Percentiles rank a stretch among this genome's conserved stretches.
phyloP scores from a whole-genome alignment of 768 basidiomycete genomes.

The Grammothele lineata region DNA sequence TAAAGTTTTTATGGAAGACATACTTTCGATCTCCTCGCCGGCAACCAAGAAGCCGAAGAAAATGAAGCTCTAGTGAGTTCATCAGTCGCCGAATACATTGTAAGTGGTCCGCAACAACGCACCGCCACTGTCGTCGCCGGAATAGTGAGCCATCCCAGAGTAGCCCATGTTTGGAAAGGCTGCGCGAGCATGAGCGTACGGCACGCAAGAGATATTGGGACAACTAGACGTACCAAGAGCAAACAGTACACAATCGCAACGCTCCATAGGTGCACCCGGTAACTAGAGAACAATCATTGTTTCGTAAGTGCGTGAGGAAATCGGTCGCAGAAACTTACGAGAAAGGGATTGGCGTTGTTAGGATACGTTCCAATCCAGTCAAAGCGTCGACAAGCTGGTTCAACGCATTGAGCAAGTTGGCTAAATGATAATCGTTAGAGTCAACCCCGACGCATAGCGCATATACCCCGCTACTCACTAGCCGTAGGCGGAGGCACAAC shows the following conservation, averaged over 20 bases:
- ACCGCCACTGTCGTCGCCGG: constrained; percentile 55
- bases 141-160: constrained; percentile 59
- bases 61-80: constrained; percentile 46
- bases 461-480: constrained; percentile 46
- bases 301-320: neutral
- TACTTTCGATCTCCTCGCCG: constrained; percentile 74
- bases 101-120: constrained; percentile 13
- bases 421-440: constrained; percentile 27
- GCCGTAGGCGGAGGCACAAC: constrained; percentile 54
- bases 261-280: constrained; percentile 65
- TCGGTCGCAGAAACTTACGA: constrained; percentile 53
- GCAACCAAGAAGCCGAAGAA: constrained; percentile 74
- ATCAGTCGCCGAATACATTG: neutral
- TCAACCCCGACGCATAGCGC: no score
- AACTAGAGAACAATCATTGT: constrained; percentile 32
- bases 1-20: constrained; percentile 27
- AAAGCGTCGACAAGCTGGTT: constrained; percentile 59
- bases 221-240: constrained; percentile 45
- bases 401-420: constrained; percentile 42
- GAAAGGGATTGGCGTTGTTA: constrained; percentile 75
- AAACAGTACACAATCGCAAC: constrained; percentile 60
- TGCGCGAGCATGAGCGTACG: constrained; percentile 31
- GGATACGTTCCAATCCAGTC: constrained; percentile 66
- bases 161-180: constrained; percentile 62
- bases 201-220: no score